Conservation (phyloP, 768 basidiomycete species). For the Suillus hirtellus region DNA sequence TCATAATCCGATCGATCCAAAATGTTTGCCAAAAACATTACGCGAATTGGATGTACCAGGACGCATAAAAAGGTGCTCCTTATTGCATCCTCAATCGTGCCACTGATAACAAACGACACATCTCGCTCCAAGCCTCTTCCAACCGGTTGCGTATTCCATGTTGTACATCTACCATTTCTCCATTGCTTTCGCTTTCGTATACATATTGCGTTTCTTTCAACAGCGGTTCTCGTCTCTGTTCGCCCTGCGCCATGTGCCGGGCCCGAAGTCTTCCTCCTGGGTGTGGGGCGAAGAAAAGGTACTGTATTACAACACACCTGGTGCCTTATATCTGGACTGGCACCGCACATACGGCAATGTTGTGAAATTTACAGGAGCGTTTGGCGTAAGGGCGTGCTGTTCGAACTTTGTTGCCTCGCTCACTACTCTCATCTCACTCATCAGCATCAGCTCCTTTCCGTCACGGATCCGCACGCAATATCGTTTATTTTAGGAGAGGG, state of each 20-base stretch:
- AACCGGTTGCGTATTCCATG: constrained; percentile 14
- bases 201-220: constrained; percentile 34
- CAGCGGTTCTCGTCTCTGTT: constrained; percentile 35
- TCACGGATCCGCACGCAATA: constrained; percentile 56
- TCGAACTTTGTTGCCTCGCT: constrained; percentile 13
- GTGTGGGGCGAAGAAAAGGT: constrained; percentile 66
- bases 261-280: constrained; percentile 48
- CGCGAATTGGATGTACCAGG: not conserved
- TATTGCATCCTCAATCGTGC: constrained; percentile 2
- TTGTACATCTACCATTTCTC: constrained; percentile 11
- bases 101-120: not conserved
- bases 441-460: constrained; percentile 58
- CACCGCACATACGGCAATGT: constrained; percentile 54
- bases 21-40: constrained; percentile 6
- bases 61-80: constrained; percentile 7
- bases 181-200: constrained; percentile 26
- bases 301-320: constrained; percentile 53
- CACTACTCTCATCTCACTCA: constrained; percentile 24
- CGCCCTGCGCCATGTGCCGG: constrained; percentile 48
- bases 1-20: constrained; percentile 2
- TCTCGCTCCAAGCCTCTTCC: not conserved
- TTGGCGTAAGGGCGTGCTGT: constrained; percentile 44
- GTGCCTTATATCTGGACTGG: constrained; percentile 53
- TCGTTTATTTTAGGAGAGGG: constrained; percentile 54
- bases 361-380: constrained; percentile 55